phyloP scores from a whole-genome alignment of 2,329 filamentous ascomycete species.

The Exophiala xenobiotica region DNA sequence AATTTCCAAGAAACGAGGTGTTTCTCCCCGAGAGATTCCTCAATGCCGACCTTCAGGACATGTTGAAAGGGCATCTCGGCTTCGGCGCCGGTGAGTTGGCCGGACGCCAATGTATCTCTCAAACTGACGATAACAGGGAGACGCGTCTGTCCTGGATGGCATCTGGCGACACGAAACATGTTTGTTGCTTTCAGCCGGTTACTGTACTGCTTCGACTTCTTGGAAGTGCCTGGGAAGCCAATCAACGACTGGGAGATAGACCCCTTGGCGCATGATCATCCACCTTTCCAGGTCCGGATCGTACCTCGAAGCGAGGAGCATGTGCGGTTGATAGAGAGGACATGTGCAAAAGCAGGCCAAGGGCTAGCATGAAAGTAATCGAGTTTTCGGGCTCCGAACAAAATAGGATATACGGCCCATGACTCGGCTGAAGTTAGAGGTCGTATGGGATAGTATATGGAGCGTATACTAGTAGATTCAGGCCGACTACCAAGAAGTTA shows the following conservation, averaged over 20 bases:
- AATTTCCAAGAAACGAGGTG: slow-evolving; percentile 16
- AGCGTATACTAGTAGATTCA: too few species aligned
- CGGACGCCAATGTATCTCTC: not conserved
- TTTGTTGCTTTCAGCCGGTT: slow-evolving; percentile 31
- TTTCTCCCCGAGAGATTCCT: slow-evolving; percentile 22
- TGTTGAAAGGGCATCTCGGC: slow-evolving; percentile 31
- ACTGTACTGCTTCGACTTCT: slow-evolving; percentile 35
- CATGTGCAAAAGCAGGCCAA: slow-evolving; percentile 7
- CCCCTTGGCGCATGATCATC: slow-evolving; percentile 10
- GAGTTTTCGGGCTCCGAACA: not conserved
- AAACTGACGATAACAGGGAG: slow-evolving; percentile 25
- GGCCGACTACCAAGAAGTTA: too few species aligned
- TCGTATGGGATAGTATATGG: too few species aligned
- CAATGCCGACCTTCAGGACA: slow-evolving; percentile 27
- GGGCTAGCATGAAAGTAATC: not conserved
- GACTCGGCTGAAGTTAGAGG: too few species aligned
- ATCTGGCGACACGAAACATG: slow-evolving; percentile 35
- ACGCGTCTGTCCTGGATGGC: slow-evolving; percentile 35
- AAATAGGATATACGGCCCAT: too few species aligned
- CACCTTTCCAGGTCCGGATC: slow-evolving; percentile 32
- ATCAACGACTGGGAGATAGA: slow-evolving; percentile 15
- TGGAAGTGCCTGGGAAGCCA: slow-evolving; percentile 8
- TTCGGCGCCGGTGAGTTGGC: slow-evolving; percentile 15
- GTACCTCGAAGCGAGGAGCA: slow-evolving; percentile 25
- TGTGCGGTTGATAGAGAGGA: slow-evolving; percentile 23